Evolutionary conservation across 1,139 yeast species (phyloP).

Genomic region (Diutina ranongensis): DNA sequence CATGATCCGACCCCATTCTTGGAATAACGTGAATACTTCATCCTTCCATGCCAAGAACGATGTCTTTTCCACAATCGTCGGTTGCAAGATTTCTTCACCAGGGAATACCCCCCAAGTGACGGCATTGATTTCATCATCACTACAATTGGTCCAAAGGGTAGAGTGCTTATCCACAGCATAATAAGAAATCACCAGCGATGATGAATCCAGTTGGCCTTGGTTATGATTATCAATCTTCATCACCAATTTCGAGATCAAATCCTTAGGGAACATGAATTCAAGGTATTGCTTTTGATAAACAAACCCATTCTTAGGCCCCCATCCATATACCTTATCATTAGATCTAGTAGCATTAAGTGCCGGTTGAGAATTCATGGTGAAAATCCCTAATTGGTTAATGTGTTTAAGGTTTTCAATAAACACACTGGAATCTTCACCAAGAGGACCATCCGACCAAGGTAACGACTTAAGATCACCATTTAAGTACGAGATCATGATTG

Average conservation of each 20-base stretch:
- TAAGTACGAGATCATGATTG: conserved; percentile 53
- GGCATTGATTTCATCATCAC: conserved; percentile 75
- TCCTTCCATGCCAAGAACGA: conserved; percentile 95
- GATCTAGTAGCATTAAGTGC: conserved; percentile 74
- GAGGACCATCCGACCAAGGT: conserved; percentile 94
- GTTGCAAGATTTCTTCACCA: conserved; percentile 82
- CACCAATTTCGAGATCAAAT: conserved; percentile 29
- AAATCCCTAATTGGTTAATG: conserved; percentile 54
- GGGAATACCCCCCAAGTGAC: conserved; percentile 98
- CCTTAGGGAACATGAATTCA: conserved; percentile 67
- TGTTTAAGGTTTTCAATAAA: conserved; percentile 49
- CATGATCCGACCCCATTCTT: conserved; percentile 65
- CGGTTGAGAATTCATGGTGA: conserved; percentile 94
- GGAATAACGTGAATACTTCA: conserved; percentile 75
- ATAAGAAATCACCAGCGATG: conserved; percentile 47
- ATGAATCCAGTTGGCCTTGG: conserved; percentile 15
- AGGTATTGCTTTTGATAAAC: conserved; percentile 90
- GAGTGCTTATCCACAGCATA: conserved; percentile 66
- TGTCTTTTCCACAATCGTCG: conserved; percentile 83
- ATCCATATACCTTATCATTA: conserved; percentile 64
- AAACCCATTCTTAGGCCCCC: conserved; percentile 93
- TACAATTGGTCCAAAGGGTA: conserved; percentile 51
- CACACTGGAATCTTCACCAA: conserved; percentile 62
- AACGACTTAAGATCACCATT: conserved; percentile 60
- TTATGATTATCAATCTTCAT: conserved; percentile 25